Conservation (phyloP, 73 alveolate species). For the Symbiodinium pilosum region DNA sequence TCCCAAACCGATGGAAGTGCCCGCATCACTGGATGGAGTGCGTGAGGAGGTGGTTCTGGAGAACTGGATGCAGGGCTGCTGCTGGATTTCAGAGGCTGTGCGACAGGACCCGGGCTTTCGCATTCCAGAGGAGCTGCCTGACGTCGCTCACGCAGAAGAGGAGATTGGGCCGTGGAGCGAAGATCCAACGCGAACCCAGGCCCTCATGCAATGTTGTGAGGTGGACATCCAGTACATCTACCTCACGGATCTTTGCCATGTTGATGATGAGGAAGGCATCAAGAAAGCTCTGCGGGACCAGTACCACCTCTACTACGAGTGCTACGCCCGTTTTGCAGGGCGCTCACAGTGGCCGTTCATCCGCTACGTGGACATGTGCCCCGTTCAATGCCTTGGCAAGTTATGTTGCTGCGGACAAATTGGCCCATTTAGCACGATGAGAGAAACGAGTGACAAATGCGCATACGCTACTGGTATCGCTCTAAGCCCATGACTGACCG, state of each 20-base stretch:
- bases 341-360: constrained; percentile 63
- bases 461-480: no score
- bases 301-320: constrained; percentile 61
- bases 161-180: constrained; percentile 36
- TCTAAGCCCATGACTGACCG: no score
- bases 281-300: constrained; percentile 29
- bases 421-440: no score
- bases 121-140: constrained; percentile 14
- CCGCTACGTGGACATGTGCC: constrained; percentile 70
- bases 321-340: constrained; percentile 52
- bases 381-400: no score
- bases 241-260: constrained; percentile 43
- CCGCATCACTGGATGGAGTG: no score
- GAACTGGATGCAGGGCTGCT: neutral
- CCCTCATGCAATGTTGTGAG: constrained; percentile 16
- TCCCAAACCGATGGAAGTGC: neutral
- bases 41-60: no score
- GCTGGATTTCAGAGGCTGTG: neutral
- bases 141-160: neutral
- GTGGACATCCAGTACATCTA: constrained; percentile 41
- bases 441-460: no score
- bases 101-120: neutral
- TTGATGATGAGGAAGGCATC: constrained; percentile 34
- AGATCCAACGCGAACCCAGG: constrained; percentile 10
- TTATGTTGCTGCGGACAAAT: no score